Evolutionary conservation across 116 monocot genomes (phyloP), one percentile per base, ranked within the genome.

Genomic region (Cymodocea nodosa): DNA sequence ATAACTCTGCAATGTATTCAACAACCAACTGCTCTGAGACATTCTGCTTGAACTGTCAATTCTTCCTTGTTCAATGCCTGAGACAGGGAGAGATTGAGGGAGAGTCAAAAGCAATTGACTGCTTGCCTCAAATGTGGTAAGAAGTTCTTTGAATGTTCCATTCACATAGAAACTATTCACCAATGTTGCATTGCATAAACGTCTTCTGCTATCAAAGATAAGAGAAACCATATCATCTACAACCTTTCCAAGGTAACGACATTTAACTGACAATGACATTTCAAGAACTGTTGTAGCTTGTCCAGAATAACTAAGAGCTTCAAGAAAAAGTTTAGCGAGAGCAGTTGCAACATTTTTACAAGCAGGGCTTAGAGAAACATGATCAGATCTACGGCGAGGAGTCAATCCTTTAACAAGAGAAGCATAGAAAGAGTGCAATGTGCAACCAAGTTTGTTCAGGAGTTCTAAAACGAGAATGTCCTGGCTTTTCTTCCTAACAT

Each of bases 191-290:
- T 78, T 81, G 56, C 90, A 86, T 62, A 77, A 52, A 36, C 80
- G 85, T 6, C 83, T 85, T 57, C 82, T 81, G 64, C 67, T 80
- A 66, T 89, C 89, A 66, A 87, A 74, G 54, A 64, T 77, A 52
- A 89, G 75, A 23, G 75, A 49, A 52, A 68, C 51, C 77, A 89
- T 89, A 30, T 85, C 89, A 48, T 79, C 82, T 17, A 84, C 83
- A 70, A 90, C 77, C 70, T 79, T 90, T 53, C 90, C 90, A 71
- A 90, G 84, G 69, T 86, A 90, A n/a, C 74, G 79, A 44, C 90
- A 90, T 73, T 90, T 90, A 50, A 85, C 84, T 68, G 87, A 73
- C 40, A 83, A 58, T 18, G 73, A 68, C 60, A 71, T 70, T 51
- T 89, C 83, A 77, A 80, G 66, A 18, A 73, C 84, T 44, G 63